phyloP scores from a whole-genome alignment of 257 asterid species.

The Gardenia jasminoides region DNA sequence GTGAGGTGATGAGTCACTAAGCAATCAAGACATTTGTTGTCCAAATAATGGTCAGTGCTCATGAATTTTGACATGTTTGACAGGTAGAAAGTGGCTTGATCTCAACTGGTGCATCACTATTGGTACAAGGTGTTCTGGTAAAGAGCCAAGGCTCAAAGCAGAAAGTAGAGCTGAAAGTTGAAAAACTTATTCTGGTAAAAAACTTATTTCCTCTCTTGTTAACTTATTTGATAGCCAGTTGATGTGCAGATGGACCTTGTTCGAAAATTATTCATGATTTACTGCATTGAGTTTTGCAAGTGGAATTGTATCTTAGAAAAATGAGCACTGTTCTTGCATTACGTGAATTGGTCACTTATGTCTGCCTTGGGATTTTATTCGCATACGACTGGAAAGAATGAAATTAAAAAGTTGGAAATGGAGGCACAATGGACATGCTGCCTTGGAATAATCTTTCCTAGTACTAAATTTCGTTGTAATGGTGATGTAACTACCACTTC shows the following conservation, averaged over 20 bases:
- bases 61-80: slow-evolving; percentile 11
- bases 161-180: slow-evolving; percentile 83
- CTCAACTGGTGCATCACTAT: slow-evolving; percentile 86
- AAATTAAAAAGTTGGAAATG: neutral
- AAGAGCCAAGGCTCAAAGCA: slow-evolving; percentile 96
- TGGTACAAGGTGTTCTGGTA: slow-evolving; percentile 72
- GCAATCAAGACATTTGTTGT: neutral
- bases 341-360: neutral
- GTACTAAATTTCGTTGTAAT: neutral
- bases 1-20: neutral
- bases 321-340: too few species aligned
- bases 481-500: slow-evolving; percentile 15
- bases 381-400: neutral
- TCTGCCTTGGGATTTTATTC: neutral
- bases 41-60: neutral
- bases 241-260: neutral
- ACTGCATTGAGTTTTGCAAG: neutral
- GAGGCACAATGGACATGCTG: neutral
- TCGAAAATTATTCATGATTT: too few species aligned
- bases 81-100: slow-evolving; percentile 77
- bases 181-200: slow-evolving; percentile 75
- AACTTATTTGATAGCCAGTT: neutral
- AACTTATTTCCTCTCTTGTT: slow-evolving; percentile 16
- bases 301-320: too few species aligned
- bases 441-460: neutral